A percentile compares a stretch with the other conserved stretches of the same genome.
phyloP scores from a whole-genome alignment of 2,329 filamentous ascomycete species.

The Bipolaris victoriae region DNA sequence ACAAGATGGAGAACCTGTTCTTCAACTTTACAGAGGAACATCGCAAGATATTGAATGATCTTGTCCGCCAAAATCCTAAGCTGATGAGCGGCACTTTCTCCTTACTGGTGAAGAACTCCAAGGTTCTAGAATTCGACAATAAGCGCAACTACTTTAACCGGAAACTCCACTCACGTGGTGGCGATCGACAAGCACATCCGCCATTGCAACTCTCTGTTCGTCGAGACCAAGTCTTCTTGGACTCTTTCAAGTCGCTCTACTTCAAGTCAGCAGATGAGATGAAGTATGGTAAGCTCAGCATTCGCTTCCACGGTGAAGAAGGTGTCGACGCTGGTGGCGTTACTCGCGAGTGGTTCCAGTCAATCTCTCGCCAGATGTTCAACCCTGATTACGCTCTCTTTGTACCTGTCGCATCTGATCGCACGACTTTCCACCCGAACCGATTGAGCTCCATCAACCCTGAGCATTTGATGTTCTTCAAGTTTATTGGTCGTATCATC shows the following conservation, averaged over 20 bases:
- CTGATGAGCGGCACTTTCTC: slow-evolving; percentile 99
- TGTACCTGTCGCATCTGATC: slow-evolving; percentile 93
- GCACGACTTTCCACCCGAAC: slow-evolving; percentile 98
- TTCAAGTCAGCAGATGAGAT: slow-evolving; percentile 97
- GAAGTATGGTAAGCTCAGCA: slow-evolving; percentile 98
- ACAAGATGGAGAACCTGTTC: slow-evolving; percentile 86
- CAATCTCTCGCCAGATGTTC: slow-evolving; percentile 97
- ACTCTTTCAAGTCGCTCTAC: slow-evolving; percentile 97
- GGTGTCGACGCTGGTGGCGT: slow-evolving; percentile 98
- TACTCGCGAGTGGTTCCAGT: slow-evolving; percentile 98
- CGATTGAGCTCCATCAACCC: slow-evolving; percentile 91
- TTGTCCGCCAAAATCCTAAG: slow-evolving; percentile 95
- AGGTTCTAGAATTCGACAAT: slow-evolving; percentile 98
- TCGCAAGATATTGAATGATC: slow-evolving; percentile 95
- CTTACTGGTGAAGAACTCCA: slow-evolving; percentile 95
- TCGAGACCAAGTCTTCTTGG: slow-evolving; percentile 94
- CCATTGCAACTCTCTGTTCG: slow-evolving; percentile 88
- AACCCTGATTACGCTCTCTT: slow-evolving; percentile 97
- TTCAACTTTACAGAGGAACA: slow-evolving; percentile 98
- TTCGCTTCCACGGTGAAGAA: slow-evolving; percentile 96
- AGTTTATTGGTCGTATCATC: slow-evolving; percentile 98
- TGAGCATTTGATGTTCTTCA: slow-evolving; percentile 97
- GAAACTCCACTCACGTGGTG: slow-evolving; percentile 78
- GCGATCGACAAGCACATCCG: slow-evolving; percentile 70
- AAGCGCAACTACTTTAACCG: slow-evolving; percentile 99